Base-by-base conservation (phyloP, 495 filamentous ascomycete species). In the Paragyromitra xinjiangensis region DNA sequence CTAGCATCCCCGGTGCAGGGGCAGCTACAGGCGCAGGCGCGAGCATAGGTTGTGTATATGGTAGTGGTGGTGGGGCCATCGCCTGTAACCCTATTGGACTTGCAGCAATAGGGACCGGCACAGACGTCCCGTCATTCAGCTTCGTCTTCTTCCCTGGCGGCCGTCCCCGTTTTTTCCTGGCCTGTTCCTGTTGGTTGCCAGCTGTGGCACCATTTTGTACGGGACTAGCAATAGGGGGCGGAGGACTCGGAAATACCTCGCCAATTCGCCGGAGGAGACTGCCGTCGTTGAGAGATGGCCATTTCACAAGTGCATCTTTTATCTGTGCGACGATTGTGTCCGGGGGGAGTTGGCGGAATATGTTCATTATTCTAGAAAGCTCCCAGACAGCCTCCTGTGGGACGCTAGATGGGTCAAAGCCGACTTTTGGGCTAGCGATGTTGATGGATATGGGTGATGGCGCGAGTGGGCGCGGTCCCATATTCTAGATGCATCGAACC, bases 351-450 rank as follows among this genome's bases (percentile, higher is more conserved):
- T 79, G 69, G 48, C 76, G 80, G 51, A 82, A 79, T 22, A 79
- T 75, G 11, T 51, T 67, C 40, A 82, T 61, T 29, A 82, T 73
- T 12, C 80, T 71, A 16, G 80, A 79, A 56, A 82, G 80, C 44
- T 81, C 80, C 71, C 76, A 81, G 44, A 81, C 75, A 39, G 80
- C 75, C 42, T 82, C 79, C 37, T 81, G 75, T 5, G 80, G 80
- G 63, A 82, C 77, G 1, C 72, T 69, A 7, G 80, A 69, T 12
- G 80, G 80, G 12, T 81, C 71, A 44, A 81, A 81, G 16, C 56
- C 68, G 34, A 55, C 12, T 53, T 77, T 55, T 19, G 56, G 26
- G 53, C 59, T 63, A 34, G 26, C 7, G 3, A 34, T 11, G 44
- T 42, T 50, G 34, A 37, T 9, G 51, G 58, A 19, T 29, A 78